Percentiles rank a stretch among this genome's conserved stretches.
Conservation (phyloP, 805 yeast species). For the Pichia occidentalis region DNA sequence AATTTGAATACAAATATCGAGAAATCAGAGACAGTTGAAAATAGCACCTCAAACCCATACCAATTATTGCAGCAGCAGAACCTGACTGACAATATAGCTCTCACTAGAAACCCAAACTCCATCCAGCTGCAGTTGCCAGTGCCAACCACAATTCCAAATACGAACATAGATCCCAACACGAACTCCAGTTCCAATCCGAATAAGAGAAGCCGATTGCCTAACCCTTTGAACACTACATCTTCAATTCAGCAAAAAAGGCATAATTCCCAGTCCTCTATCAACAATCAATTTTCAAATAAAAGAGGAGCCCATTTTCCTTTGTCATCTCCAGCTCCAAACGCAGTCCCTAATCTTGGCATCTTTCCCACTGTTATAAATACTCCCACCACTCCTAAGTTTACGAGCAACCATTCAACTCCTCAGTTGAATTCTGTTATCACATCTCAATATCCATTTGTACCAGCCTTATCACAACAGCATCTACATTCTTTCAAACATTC, state of each 20-base stretch:
- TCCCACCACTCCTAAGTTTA: too few relatives aligned
- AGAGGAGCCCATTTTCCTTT: constrained; percentile 13
- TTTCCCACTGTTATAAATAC: too few relatives aligned
- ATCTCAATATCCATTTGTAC: constrained; percentile 6
- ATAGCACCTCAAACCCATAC: too few relatives aligned
- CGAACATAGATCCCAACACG: background rate
- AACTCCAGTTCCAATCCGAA: background rate
- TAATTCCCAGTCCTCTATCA: constrained; percentile 24
- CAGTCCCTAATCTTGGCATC: too few relatives aligned
- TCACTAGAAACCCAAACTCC: too few relatives aligned
- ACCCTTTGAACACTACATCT: constrained; percentile 13
- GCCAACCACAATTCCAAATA: background rate
- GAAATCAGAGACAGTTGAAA: too few relatives aligned
- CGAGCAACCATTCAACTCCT: too few relatives aligned
- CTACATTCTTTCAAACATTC: background rate
- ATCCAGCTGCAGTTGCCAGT: background rate
- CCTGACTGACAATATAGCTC: too few relatives aligned
- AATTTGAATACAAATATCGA: constrained; percentile 1
- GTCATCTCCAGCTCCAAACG: background rate
- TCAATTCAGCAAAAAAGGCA: constrained; percentile 27
- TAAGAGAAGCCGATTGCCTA: constrained; percentile 4
- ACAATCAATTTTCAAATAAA: constrained; percentile 20
- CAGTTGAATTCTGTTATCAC: constrained; percentile 2
- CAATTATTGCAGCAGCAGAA: too few relatives aligned
- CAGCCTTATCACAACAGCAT: constrained; percentile 3